These are phyloP conservation scores for Dacryopinax spathularia DNA, from an alignment of 768 basidiomycete species.

Conservation along the genomic window DNA sequence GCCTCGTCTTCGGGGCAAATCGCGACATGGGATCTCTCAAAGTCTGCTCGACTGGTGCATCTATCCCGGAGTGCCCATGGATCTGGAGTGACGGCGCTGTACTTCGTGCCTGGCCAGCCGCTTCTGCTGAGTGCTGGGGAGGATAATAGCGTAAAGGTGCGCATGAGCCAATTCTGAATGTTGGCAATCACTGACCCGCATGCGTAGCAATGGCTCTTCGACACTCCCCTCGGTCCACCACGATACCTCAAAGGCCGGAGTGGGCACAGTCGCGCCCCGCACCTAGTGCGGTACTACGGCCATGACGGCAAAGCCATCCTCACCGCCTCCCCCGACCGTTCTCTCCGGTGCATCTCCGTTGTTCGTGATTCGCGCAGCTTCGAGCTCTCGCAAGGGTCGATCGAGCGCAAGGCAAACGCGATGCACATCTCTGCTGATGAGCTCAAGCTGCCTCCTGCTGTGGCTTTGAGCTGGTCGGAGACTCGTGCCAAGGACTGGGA, in stretches of 20 bases:
- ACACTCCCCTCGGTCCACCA: slow-evolving; percentile 74
- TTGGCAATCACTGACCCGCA: not conserved
- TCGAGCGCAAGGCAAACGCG: slow-evolving; percentile 63
- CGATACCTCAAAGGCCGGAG: slow-evolving; percentile 81
- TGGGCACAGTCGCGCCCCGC: slow-evolving; percentile 82
- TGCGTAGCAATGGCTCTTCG: slow-evolving; percentile 90
- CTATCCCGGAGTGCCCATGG: slow-evolving; percentile 83
- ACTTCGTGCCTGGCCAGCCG: slow-evolving; percentile 91
- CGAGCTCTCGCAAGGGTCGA: slow-evolving; percentile 87
- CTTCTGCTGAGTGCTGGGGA: slow-evolving; percentile 78
- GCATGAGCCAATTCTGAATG: slow-evolving; percentile 8
- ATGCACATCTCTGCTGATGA: slow-evolving; percentile 66
- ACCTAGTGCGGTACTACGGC: slow-evolving; percentile 87
- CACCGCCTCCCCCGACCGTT: slow-evolving; percentile 74
- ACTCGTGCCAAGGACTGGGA: slow-evolving; percentile 92
- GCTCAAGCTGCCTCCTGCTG: slow-evolving; percentile 73
- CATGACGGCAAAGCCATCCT: slow-evolving; percentile 92
- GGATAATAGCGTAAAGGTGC: slow-evolving; percentile 90
- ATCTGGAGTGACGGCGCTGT: slow-evolving; percentile 59
- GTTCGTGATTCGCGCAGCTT: slow-evolving; percentile 90
- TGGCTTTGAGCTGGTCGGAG: slow-evolving; percentile 61
- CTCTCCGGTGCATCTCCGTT: slow-evolving; percentile 77
- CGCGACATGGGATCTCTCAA: slow-evolving; percentile 84
- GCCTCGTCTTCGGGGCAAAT: slow-evolving; percentile 78
- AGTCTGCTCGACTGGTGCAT: slow-evolving; percentile 68